phyloP scores from a whole-genome alignment of 2,329 filamentous ascomycete genomes.

The Pseudocercospora vitis region DNA sequence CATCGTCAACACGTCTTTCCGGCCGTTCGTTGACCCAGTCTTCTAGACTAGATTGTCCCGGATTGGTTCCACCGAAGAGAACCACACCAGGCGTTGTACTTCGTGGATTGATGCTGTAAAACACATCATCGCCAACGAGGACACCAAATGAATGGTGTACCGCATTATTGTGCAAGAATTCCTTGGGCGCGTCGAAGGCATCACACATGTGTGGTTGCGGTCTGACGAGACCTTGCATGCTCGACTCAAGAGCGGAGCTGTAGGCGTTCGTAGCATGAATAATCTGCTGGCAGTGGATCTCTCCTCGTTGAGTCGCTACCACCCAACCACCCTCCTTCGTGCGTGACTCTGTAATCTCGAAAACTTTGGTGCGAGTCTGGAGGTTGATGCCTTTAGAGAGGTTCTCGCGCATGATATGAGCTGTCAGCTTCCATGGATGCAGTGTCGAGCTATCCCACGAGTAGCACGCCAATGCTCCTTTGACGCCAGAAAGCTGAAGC shows the following conservation, averaged over 20 bases:
- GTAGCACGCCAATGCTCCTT: slow-evolving; percentile 62
- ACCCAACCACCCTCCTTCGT: slow-evolving; percentile 4
- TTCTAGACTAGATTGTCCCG: not conserved
- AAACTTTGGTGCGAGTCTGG: slow-evolving; percentile 69
- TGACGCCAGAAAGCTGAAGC: slow-evolving; percentile 50
- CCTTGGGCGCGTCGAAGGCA: not conserved
- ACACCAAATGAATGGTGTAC: not conserved
- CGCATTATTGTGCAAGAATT: not conserved
- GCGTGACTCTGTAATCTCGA: slow-evolving; percentile 21
- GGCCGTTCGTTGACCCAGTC: not conserved
- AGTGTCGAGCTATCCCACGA: slow-evolving; percentile 65
- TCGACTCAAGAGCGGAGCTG: slow-evolving; percentile 53
- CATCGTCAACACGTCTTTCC: not conserved
- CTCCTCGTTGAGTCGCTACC: slow-evolving; percentile 59
- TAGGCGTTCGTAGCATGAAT: slow-evolving; percentile 82
- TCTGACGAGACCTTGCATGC: not conserved
- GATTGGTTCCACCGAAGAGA: not conserved
- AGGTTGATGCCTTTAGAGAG: slow-evolving; percentile 63
- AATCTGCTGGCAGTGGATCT: slow-evolving; percentile 61
- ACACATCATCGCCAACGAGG: not conserved
- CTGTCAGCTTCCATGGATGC: slow-evolving; percentile 82
- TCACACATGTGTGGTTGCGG: slow-evolving; percentile 4
- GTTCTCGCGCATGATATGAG: slow-evolving; percentile 62
- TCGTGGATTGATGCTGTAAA: slow-evolving; percentile 3
- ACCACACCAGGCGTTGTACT: not conserved